Percentiles rank a stretch among this genome's conserved stretches.
phyloP scores from a whole-genome alignment of 495 filamentous ascomycete species.

The Choiromyces venosus region DNA sequence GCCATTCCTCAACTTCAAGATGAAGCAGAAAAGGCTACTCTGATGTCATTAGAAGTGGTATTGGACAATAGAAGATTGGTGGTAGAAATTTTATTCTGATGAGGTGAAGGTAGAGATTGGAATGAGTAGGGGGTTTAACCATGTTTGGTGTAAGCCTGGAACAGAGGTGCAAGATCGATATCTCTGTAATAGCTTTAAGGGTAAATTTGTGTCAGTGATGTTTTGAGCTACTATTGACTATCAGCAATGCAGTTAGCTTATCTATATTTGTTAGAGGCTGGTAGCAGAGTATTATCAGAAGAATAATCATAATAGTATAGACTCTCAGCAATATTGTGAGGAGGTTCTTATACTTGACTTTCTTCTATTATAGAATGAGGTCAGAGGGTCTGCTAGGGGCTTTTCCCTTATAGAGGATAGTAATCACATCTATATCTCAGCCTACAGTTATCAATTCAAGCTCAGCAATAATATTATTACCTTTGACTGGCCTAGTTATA shows the following conservation, averaged over 20 bases:
- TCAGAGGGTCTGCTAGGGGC: neutral
- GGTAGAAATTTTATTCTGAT: neutral
- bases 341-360: neutral
- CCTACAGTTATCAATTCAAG: conserved; percentile 1
- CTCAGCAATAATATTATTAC: conserved; percentile 7
- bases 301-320: conserved; percentile 1
- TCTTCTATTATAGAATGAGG: conserved; percentile 2
- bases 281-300: neutral
- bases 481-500: conserved; percentile 5
- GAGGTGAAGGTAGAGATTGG: conserved; percentile 5
- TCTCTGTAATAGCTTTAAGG: conserved; percentile 1
- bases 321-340: conserved; percentile 1
- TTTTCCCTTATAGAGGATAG: conserved; percentile 4
- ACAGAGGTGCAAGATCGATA: conserved; percentile 4
- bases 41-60: neutral
- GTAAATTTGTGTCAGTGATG: neutral
- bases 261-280: neutral
- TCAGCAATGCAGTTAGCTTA: neutral
- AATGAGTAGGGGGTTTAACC: neutral
- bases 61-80: conserved; percentile 6
- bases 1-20: neutral
- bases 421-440: neutral
- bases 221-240: conserved; percentile 1
- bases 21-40: neutral
- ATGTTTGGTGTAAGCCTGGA: neutral